A percentile compares a stretch with the other conserved stretches of the same genome.
Evolutionary conservation across 176 grass and related monocot species (phyloP).

Genomic region (Coix lacrymajobi): DNA sequence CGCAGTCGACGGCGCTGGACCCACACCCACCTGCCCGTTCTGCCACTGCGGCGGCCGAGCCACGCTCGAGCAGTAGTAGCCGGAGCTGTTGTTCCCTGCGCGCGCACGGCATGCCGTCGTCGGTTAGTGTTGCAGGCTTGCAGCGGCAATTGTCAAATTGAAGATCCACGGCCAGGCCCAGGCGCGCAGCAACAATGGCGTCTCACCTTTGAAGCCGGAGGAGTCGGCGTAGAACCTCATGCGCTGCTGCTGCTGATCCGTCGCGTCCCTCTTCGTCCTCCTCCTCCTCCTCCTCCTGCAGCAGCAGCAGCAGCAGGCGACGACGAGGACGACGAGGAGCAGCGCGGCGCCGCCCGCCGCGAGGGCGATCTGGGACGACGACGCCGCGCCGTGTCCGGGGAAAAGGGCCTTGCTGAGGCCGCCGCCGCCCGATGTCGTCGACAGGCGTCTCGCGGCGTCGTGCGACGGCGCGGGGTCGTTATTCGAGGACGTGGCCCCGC

Average conservation of each 20-base stretch:
- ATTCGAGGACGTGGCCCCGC: not conserved
- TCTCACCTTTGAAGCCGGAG: slow-evolving; percentile 37
- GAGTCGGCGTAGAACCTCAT: slow-evolving; percentile 41
- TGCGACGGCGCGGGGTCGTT: not conserved
- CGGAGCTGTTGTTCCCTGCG: slow-evolving; percentile 11
- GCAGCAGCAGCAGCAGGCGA: slow-evolving; percentile 20
- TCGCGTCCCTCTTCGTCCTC: not conserved
- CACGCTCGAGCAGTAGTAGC: slow-evolving; percentile 9
- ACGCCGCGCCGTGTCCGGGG: not conserved
- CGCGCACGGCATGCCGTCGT: not conserved
- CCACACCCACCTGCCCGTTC: not conserved
- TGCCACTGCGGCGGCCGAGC: not conserved
- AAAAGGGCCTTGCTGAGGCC: not conserved
- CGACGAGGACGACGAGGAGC: slow-evolving; percentile 18
- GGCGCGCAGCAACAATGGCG: not conserved
- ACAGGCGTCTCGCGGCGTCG: not conserved
- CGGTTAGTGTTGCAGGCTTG: not conserved
- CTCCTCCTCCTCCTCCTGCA: not conserved
- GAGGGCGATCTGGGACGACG: not conserved
- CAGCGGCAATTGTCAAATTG: not conserved
- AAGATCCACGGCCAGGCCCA: not conserved
- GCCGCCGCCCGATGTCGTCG: not conserved
- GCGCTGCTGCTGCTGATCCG: not conserved
- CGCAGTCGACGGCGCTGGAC: not conserved
- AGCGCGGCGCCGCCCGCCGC: slow-evolving; percentile 11